Base-by-base conservation (phyloP, 208 protist species). In the Balamuthia mandrillaris region DNA sequence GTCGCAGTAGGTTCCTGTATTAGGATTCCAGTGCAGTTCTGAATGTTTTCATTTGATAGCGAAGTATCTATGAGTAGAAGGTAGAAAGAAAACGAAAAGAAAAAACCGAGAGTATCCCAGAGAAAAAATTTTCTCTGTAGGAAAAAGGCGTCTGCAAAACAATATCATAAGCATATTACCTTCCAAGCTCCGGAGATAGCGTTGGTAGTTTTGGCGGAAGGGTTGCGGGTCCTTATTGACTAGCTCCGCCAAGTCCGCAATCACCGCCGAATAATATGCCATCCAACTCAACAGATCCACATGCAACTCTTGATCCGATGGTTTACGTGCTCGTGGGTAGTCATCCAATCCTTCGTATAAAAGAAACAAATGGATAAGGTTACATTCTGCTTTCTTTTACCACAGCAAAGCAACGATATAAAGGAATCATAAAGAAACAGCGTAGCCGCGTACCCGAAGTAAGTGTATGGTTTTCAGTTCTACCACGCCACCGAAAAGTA, bases 221-320 rank as follows among this genome's bases (percentile, higher is more conserved):
- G 0, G 24, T 10, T n/a, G n/a, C 9, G 35, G 14, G 10, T 84
- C 68, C n/a, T 88, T 33, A 33, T 47, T 74, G 3, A 93, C 12
- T 24, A 77, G 45, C 3, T 74, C 31, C 2, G 84, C 68, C 4
- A 95, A 75, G 6, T 61, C 54, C 14, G 21, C 31, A 33, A 96
- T 61, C 44, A 75, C 75, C 35, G 83, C 31, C 5, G 86, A 68
- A 14, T 65, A 72, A 29, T 93, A 81, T 3, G 54, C 70, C 85
- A 96, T 88, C 95, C 95, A 96, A 16, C 82, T 85, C 21, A 68
- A 37, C 3, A 96, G 84, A 87, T 96, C 95, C 1, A 96, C 82
- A 61, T 96, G 94, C 16, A 86, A 29, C 49, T 96, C 95, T 0
- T 33, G 9, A 0, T 14, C 12, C 0, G 31, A 41, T 47, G 58